These are phyloP conservation scores for Aspergillus costaricaensis DNA, from an alignment of 2,329 filamentous ascomycete genomes.

Conservation along the genomic window DNA sequence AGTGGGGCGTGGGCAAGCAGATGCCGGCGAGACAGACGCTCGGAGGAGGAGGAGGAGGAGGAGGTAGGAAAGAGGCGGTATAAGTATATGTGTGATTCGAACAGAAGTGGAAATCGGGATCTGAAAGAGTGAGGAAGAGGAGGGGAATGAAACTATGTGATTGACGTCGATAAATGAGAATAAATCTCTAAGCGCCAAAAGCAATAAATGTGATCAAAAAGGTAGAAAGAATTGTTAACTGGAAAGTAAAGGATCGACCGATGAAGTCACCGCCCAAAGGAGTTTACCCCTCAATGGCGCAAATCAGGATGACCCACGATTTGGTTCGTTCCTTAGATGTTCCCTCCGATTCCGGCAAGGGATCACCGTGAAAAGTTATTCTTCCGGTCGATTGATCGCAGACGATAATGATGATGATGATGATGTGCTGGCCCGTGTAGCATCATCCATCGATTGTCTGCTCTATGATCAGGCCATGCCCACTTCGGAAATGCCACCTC, in stretches of 20 bases:
- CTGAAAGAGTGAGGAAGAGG: too few species aligned
- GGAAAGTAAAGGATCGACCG: constrained; percentile 1
- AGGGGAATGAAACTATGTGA: neutral
- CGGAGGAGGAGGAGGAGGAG: neutral
- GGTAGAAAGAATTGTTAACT: neutral
- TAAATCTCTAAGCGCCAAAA: neutral
- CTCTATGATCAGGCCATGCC: neutral
- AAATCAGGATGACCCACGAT: neutral
- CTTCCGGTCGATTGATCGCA: neutral
- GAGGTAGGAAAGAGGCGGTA: neutral
- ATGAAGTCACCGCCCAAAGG: constrained; percentile 10
- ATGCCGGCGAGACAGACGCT: neutral
- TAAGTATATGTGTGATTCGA: too few species aligned
- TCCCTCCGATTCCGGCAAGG: too few species aligned
- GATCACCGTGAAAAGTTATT: too few species aligned
- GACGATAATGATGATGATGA: neutral
- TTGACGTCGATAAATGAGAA: neutral
- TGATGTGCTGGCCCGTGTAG: neutral
- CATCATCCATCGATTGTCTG: too few species aligned
- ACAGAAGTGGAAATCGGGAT: too few species aligned
- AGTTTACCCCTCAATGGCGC: neutral
- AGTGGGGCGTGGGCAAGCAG: neutral
- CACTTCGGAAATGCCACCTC: neutral
- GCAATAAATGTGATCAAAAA: neutral
- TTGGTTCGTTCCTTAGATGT: too few species aligned